A percentile compares a stretch with the other conserved stretches of the same genome.
Evolutionary conservation across 208 protist genomes (phyloP).

Genomic region (Crithidia sp.): DNA sequence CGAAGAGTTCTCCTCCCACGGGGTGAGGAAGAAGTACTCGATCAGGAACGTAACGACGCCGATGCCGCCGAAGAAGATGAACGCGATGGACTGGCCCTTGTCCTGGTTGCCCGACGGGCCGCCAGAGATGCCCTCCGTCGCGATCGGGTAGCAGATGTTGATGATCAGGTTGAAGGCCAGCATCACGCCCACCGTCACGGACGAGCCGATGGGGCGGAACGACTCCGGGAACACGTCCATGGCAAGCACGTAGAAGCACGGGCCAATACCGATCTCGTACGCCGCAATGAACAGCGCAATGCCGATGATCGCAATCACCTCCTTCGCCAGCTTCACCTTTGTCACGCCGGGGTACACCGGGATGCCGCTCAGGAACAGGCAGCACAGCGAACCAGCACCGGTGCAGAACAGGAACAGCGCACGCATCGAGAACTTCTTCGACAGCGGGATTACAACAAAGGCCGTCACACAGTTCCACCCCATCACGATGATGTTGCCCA

Average conservation of each 20-base stretch:
- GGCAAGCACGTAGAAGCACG: constrained; percentile 46
- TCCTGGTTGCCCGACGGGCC: constrained; percentile 52
- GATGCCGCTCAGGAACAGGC: constrained; percentile 30
- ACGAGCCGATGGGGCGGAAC: constrained; percentile 38
- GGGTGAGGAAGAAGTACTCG: constrained; percentile 43
- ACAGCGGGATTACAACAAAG: constrained; percentile 40
- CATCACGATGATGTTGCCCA: constrained; percentile 63
- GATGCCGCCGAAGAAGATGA: constrained; percentile 52
- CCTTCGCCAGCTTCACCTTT: constrained; percentile 18
- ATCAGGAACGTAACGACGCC: constrained; percentile 40
- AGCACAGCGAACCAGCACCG: constrained; percentile 26
- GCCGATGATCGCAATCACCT: constrained; percentile 34
- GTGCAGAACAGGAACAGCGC: constrained; percentile 30
- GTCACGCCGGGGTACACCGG: constrained; percentile 30
- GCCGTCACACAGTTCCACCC: constrained; percentile 49
- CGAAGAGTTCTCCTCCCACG: constrained; percentile 16
- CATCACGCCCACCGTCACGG: constrained; percentile 27
- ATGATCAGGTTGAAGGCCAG: constrained; percentile 49
- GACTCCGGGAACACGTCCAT: constrained; percentile 44
- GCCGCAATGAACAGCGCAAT: constrained; percentile 47
- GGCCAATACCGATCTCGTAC: constrained; percentile 49
- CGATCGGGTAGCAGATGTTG: constrained; percentile 47
- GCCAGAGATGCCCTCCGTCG: constrained; percentile 41
- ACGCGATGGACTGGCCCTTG: constrained; percentile 44
- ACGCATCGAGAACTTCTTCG: constrained; percentile 22